A percentile compares a stretch with the other conserved stretches of the same genome.
Conservation (phyloP, 139 green algal species). For the Spirogloea muscicola region DNA sequence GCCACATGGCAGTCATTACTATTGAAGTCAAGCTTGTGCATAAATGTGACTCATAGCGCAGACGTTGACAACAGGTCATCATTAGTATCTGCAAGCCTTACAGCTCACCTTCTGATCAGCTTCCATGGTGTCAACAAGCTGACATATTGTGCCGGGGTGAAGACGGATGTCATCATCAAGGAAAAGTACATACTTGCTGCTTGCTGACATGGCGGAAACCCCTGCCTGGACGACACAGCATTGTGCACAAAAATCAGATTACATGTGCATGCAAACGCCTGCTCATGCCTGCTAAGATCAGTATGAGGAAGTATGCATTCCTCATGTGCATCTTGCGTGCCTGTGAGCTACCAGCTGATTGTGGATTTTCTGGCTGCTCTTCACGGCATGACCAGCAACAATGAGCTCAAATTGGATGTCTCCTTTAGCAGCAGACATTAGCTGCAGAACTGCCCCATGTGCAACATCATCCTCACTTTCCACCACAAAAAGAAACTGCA, state of each 20-base stretch:
- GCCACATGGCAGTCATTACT: too few relatives aligned
- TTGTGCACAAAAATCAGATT: too few relatives aligned
- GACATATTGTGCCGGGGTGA: slow-evolving; percentile 59
- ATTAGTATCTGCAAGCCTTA: background rate
- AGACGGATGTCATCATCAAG: slow-evolving; percentile 89
- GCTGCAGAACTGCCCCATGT: background rate
- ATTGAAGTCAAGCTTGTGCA: too few relatives aligned
- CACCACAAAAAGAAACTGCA: slow-evolving; percentile 35
- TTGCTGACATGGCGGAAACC: background rate
- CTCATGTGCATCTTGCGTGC: too few relatives aligned
- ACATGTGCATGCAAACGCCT: too few relatives aligned
- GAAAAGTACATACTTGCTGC: slow-evolving; percentile 72
- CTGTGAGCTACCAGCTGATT: slow-evolving; percentile 38
- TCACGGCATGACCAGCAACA: slow-evolving; percentile 19
- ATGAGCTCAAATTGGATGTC: too few relatives aligned
- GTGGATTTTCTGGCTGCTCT: slow-evolving; percentile 50
- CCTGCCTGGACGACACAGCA: slow-evolving; percentile 33
- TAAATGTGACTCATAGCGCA: too few relatives aligned
- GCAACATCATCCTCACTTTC: slow-evolving; percentile 26
- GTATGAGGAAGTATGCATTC: too few relatives aligned
- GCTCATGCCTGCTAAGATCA: too few relatives aligned
- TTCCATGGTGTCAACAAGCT: slow-evolving; percentile 66
- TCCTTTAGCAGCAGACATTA: too few relatives aligned
- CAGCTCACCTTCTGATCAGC: slow-evolving; percentile 42
- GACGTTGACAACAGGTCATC: too few relatives aligned